Base-by-base conservation (phyloP, 257 asterid species). In the Echites panduratus region DNA sequence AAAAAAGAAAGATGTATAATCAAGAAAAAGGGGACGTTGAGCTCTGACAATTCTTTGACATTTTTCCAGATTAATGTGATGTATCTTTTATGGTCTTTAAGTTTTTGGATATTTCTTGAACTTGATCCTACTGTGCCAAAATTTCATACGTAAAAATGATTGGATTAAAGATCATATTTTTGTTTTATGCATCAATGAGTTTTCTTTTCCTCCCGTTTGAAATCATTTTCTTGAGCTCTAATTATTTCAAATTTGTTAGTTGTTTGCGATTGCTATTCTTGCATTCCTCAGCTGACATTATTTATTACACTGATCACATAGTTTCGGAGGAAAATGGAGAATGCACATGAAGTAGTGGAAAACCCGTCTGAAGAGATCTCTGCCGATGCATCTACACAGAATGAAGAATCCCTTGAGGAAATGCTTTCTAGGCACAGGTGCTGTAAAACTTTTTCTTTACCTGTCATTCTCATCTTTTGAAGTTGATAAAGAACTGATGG, bases 391-490 rank as follows among this genome's bases (percentile, higher is more conserved):
- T 69, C 82, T 49, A 65, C 80, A 73, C 70, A 76, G 76, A 74
- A 82, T 72, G 81, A 70, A 75, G 93, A 88, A 82, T 79, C 82
- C 53, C 87, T 13, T 26, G 90, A 89, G 75, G 93, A 85, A 85
- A 81, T 87, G 88, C 96, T 89, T 78, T 81, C 93, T 66, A 87
- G 96, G 82, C 87, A 80, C 58, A 82, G 85, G 83, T 84, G 73
- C 59, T 53, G 41, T 57, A 61, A 38, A 58, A 69, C 48, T 62
- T 74, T 38, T 66, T 48, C 48, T 79, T 35, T 59, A 65, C 61
- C 10, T 9, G 20, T 41, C 40, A 14, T 35, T 14, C 45, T 43
- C 48, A 49, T 70, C 26, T 47, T 17, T 49, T 41, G n/a, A 59
- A 24, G 32, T 9, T 61, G 16, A 49, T 70, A 3, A 16, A 16